Evolutionary conservation across 2,329 filamentous ascomycete genomes (phyloP).

Genomic region (Phialemonium atrogriseum): DNA sequence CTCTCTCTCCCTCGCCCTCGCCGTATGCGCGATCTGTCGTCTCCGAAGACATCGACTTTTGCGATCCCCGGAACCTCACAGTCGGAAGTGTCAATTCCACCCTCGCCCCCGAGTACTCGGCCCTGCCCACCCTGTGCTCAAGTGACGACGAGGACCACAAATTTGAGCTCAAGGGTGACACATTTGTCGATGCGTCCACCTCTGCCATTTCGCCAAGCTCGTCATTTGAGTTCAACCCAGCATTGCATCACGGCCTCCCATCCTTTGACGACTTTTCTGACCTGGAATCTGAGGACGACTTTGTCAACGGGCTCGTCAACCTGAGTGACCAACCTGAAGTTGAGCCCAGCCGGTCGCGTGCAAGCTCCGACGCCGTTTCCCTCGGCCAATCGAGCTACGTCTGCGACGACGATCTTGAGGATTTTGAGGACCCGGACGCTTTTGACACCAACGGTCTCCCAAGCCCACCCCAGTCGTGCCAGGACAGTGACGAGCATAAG

Average conservation of each 20-base stretch:
- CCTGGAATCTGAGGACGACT: slow-evolving; percentile 85
- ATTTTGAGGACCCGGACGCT: slow-evolving; percentile 60
- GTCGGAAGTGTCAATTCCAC: slow-evolving; percentile 50
- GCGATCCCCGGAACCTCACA: slow-evolving; percentile 83
- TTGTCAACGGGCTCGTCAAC: slow-evolving; percentile 65
- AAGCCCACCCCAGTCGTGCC: slow-evolving; percentile 49
- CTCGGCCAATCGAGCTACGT: slow-evolving; percentile 72
- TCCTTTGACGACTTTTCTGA: slow-evolving; percentile 82
- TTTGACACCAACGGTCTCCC: slow-evolving; percentile 55
- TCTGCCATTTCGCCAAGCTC: slow-evolving; percentile 24
- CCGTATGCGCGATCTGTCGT: slow-evolving; percentile 63
- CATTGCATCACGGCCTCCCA: slow-evolving; percentile 52
- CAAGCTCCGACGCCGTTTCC: slow-evolving; percentile 57
- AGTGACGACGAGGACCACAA: slow-evolving; percentile 54
- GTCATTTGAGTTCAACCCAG: slow-evolving; percentile 43
- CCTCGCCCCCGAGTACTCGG: slow-evolving; percentile 53
- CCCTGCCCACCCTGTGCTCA: slow-evolving; percentile 52
- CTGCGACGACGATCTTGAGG: slow-evolving; percentile 66
- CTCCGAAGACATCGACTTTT: slow-evolving; percentile 75
- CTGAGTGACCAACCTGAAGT: slow-evolving; percentile 43
- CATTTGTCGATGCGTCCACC: slow-evolving; percentile 38
- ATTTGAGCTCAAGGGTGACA: slow-evolving; percentile 36
- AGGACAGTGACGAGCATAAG: slow-evolving; percentile 39
- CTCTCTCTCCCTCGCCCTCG: slow-evolving; percentile 78
- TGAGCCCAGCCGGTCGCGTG: slow-evolving; percentile 62